Evolutionary conservation across 805 yeast species (phyloP).

Genomic region (Wickerhamiella allomyrinae): DNA sequence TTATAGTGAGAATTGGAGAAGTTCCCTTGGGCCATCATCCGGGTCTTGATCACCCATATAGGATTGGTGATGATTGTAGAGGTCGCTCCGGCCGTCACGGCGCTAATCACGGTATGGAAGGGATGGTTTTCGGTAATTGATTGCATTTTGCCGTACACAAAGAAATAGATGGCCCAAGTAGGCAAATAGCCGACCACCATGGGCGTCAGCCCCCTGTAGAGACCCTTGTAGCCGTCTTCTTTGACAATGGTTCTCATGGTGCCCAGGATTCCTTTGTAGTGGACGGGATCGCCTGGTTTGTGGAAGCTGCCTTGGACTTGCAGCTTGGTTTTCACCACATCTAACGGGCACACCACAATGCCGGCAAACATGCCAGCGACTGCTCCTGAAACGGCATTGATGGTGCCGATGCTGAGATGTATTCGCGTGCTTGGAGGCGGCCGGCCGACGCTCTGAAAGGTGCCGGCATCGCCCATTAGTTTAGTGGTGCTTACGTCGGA

Average conservation of each 20-base stretch:
- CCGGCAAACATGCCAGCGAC: constrained; percentile 89
- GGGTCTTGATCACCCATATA: constrained; percentile 85
- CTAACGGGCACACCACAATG: constrained; percentile 81
- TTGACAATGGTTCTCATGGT: constrained; percentile 50
- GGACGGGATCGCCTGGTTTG: constrained; percentile 1
- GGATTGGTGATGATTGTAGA: constrained; percentile 84
- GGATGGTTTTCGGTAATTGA: constrained; percentile 12
- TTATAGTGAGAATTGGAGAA: constrained; percentile 36
- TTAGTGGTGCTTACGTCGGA: background rate
- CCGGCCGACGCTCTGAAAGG: background rate
- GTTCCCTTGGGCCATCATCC: constrained; percentile 55
- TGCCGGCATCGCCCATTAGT: background rate
- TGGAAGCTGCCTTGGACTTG: constrained; percentile 68
- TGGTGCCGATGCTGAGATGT: constrained; percentile 15
- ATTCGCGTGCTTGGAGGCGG: background rate
- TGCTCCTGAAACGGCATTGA: constrained; percentile 80
- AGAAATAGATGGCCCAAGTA: constrained; percentile 92
- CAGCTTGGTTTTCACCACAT: constrained; percentile 84
- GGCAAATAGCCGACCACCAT: constrained; percentile 89
- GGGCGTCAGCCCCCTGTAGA: constrained; percentile 87
- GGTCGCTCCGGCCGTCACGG: constrained; percentile 77
- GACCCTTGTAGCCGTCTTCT: constrained; percentile 73
- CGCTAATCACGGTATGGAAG: constrained; percentile 33
- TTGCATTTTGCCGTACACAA: constrained; percentile 52
- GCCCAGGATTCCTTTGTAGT: constrained; percentile 25